phyloP scores from a whole-genome alignment of 768 basidiomycete species.

The Suillus ampliporus region DNA sequence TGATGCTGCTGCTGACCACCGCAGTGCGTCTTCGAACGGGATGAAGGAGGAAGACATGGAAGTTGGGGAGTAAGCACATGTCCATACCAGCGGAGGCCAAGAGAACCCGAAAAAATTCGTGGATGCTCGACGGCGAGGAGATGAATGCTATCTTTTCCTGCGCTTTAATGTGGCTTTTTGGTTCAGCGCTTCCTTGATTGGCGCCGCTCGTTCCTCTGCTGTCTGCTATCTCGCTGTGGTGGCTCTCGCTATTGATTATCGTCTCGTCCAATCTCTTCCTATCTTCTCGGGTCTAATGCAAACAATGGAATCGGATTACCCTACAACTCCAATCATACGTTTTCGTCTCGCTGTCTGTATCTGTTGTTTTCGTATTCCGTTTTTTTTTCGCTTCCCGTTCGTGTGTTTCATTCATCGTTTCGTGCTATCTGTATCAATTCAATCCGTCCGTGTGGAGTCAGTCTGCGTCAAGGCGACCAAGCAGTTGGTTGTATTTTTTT shows the following conservation, averaged over 20 bases:
- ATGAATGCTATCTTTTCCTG: background rate
- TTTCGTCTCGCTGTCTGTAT: conserved; percentile 1
- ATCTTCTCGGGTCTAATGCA: conserved; percentile 8
- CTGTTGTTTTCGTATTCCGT: background rate
- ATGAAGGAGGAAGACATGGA: conserved; percentile 35
- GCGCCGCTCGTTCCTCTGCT: background rate
- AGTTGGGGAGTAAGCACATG: conserved; percentile 20
- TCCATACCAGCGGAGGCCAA: background rate
- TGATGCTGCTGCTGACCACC: conserved; percentile 50
- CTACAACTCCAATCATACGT: background rate
- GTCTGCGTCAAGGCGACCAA: background rate
- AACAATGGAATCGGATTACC: background rate
- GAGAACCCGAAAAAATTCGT: background rate
- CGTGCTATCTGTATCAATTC: conserved; percentile 4
- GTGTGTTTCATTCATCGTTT: background rate
- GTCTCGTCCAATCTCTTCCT: background rate
- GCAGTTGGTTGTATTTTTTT: too few relatives aligned
- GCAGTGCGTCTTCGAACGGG: conserved; percentile 34
- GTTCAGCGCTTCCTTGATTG: background rate
- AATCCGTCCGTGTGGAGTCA: background rate
- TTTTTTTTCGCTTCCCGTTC: background rate
- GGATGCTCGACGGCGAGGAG: background rate
- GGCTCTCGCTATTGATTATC: conserved; percentile 1
- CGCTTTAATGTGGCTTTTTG: background rate
- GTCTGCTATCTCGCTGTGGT: background rate